Base-by-base conservation (phyloP, 345 rosid species). In the Eucalyptus erythrocorys region DNA sequence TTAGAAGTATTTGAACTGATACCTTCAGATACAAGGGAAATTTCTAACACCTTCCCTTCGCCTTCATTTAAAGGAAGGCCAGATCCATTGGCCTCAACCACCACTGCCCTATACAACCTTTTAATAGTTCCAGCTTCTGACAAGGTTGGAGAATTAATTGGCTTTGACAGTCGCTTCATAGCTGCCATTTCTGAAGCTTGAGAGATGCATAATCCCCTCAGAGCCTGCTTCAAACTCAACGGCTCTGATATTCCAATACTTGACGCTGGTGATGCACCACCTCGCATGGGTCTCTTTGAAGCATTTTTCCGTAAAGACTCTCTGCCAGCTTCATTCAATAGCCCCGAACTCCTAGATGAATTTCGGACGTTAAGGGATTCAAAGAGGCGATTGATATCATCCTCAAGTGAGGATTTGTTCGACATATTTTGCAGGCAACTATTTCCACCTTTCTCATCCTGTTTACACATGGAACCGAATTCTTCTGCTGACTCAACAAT, bases 151-250 rank as follows among this genome's bases (percentile, higher is more conserved):
- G 94, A 91, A 92, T 89, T 91, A 13, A 89, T 87, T 14, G 94
- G 95, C 91, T 91, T 94, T 40, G 95, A 92, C 87, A 94, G 89
- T 68, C 97, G 93, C 92, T 96, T 96, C 96, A 92, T 93, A 48
- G 98, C 98, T 89, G 98, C 98, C 96, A 94, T 93, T 90, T 96
- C 97, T 4, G 97, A 95, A 68, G 98, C 98, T 92, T 96, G 98
- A 86, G 97, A 94, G 86, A 96, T 96, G 90, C 95, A 96, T 87
- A 96, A 93, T 49, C 97, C 96, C 91, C 98, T 93, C 88, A 96
- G 90, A 50, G 98, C 98, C 94, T 96, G 98, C 93, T 96, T 96
- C 94, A 96, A 93, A 91, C 94, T 96, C 91, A 90, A 93, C 40
- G 92, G 94, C 89, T 95, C 96, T 15, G 97, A 93, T 89, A 95